Evolutionary conservation across 768 basidiomycete genomes (phyloP).

Genomic region (Leccinum aurantiacum): DNA sequence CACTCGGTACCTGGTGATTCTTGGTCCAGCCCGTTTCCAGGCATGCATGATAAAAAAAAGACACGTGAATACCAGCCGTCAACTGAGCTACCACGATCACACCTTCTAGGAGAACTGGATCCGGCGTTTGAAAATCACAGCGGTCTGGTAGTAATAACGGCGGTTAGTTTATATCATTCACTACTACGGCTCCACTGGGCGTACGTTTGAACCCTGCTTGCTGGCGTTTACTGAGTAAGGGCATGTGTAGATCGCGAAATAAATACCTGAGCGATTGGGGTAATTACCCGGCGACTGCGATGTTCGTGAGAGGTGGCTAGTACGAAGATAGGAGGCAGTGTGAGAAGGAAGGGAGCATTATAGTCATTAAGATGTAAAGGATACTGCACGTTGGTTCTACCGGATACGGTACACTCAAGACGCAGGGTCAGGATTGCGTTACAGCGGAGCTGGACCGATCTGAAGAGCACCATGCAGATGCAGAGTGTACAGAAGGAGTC

Average conservation of each 20-base stretch:
- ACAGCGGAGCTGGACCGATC: slow-evolving; percentile 30
- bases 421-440: slow-evolving; percentile 30
- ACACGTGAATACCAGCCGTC: slow-evolving; percentile 25
- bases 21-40: slow-evolving; percentile 38
- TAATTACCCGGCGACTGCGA: slow-evolving; percentile 23
- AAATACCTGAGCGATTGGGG: slow-evolving; percentile 35
- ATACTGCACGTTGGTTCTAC: slow-evolving; percentile 34
- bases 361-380: slow-evolving; percentile 20
- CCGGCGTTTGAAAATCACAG: slow-evolving; percentile 40
- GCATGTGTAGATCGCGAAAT: slow-evolving; percentile 9
- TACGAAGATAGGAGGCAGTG: slow-evolving; percentile 32
- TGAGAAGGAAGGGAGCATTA: slow-evolving; percentile 5
- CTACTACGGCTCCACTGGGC: slow-evolving; percentile 9
- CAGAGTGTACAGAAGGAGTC: slow-evolving; percentile 28
- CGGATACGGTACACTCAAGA: slow-evolving; percentile 29
- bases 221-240: background rate
- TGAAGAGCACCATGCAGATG: slow-evolving; percentile 36
- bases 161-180: slow-evolving; percentile 12
- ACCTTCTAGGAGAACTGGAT: slow-evolving; percentile 33
- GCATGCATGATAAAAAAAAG: slow-evolving; percentile 24
- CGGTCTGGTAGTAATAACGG: slow-evolving; percentile 29
- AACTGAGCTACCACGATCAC: slow-evolving; percentile 18
- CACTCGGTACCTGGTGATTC: slow-evolving; percentile 31
- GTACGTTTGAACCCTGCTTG: slow-evolving; percentile 30
- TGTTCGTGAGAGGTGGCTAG: slow-evolving; percentile 31